Evolutionary conservation across 2,329 filamentous ascomycete genomes (phyloP), one percentile per base, ranked within the genome.

Genomic region (Onygenales sp.): DNA sequence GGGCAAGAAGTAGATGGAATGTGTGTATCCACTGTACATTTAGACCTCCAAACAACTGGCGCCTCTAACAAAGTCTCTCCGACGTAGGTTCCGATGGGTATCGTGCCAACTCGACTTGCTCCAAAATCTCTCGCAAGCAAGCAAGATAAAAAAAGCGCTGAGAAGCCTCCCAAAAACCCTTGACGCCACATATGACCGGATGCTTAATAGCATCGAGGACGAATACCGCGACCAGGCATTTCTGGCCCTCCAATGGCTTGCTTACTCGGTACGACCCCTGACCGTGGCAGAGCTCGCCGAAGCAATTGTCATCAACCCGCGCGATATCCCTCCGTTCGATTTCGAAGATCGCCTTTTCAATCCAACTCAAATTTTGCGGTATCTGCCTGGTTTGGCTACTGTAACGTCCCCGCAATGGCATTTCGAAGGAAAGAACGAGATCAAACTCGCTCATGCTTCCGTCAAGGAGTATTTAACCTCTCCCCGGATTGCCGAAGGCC

Each of bases 201-300:
- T 64, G 7, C 55, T 70, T 9, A 13, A 45, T 33, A 50, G 48
- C 5, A 66, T 67, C 43, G 34, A 55, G 7, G 27, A 49, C 1
- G 54, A 56, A 17, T 52, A 62, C 17, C 42, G 40, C 11, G 37
- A 56, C 36, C 11, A 62, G 36, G 62, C 65, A 6, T 50, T 58
- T 2, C 55, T 53, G 36, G 55, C 66, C 11, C 52, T 68, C 5
- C 59, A 59, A 39, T 67, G 58, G 57, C 54, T 69, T 4, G 46
- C 57, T 6, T 64, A 54, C 52, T 64, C 63, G 2, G 14, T 52
- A 27, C 51, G 58, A 27, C 65, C 65, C 1, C 52, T 70, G 10
- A 37, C 34, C 10, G 42, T 70, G 10, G 49, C 56, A 13, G 63
- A 69, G 52, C 36, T 64, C 1, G 59, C 62, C 17, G 63, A 69